These are phyloP conservation scores for Stachybotrys echinatus DNA, from an alignment of 2,329 filamentous ascomycete genomes.

Conservation along the genomic window DNA sequence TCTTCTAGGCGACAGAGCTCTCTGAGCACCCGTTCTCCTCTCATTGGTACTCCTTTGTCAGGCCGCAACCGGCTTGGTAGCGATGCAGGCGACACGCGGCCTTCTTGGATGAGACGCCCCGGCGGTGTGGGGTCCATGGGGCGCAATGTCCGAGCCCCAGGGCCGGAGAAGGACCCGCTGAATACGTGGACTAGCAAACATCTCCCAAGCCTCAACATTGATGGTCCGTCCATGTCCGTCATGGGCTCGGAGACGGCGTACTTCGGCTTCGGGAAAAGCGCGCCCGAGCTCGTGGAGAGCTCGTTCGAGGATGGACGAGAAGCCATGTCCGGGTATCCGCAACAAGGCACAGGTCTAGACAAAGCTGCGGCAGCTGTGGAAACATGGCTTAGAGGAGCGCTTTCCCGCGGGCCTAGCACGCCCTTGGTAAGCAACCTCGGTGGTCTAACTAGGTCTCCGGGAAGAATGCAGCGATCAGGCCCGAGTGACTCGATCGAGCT, in stretches of 20 bases:
- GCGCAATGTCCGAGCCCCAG: slow-evolving; percentile 65
- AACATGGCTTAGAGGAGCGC: slow-evolving; percentile 82
- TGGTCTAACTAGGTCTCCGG: not conserved
- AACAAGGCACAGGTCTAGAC: slow-evolving; percentile 58
- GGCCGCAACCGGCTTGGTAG: slow-evolving; percentile 31
- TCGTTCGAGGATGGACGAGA: slow-evolving; percentile 44
- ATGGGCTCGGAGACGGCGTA: slow-evolving; percentile 56
- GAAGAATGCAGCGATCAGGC: slow-evolving; percentile 24
- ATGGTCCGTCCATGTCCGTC: slow-evolving; percentile 62
- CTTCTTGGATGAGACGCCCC: slow-evolving; percentile 70
- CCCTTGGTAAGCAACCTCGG: slow-evolving; percentile 36
- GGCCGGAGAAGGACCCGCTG: slow-evolving; percentile 77
- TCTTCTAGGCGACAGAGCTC: slow-evolving; percentile 39
- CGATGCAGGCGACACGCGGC: slow-evolving; percentile 31
- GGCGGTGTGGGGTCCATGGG: slow-evolving; percentile 84
- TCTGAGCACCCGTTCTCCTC: slow-evolving; percentile 28
- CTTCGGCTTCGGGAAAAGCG: slow-evolving; percentile 44
- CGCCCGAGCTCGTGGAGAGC: slow-evolving; percentile 44
- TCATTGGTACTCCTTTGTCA: slow-evolving; percentile 25
- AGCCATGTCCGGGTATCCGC: slow-evolving; percentile 25
- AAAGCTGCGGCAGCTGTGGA: slow-evolving; percentile 85
- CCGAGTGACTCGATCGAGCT: slow-evolving; percentile 67
- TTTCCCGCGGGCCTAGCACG: slow-evolving; percentile 55
- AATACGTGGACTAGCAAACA: slow-evolving; percentile 83
- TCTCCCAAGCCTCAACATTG: slow-evolving; percentile 70